phyloP scores from a whole-genome alignment of 352 stramenopile genomes.

The Pythium sp. region DNA sequence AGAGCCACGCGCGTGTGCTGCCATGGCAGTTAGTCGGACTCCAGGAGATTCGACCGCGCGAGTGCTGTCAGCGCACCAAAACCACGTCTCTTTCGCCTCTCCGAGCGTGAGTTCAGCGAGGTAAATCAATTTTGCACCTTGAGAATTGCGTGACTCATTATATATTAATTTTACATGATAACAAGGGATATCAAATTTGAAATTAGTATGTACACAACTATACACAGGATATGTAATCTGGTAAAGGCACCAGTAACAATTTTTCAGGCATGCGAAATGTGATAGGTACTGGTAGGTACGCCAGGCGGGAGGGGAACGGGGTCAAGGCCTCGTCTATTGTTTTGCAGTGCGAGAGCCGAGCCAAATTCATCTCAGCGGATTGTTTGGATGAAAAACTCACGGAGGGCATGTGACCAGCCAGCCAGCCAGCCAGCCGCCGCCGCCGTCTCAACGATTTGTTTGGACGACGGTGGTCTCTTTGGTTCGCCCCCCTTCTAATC shows the following conservation, averaged over 20 bases:
- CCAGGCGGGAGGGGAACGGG: too few species aligned
- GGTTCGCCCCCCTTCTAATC: not conserved
- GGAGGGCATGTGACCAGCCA: not conserved
- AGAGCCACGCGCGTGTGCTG: not conserved
- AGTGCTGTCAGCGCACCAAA: not conserved
- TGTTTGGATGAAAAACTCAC: conserved; percentile 1
- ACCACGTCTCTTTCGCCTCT: not conserved
- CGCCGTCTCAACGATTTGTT: conserved; percentile 7
- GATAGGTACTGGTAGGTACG: not conserved
- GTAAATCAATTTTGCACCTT: too few species aligned
- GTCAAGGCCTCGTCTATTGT: conserved; percentile 2
- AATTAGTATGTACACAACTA: not conserved
- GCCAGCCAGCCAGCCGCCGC: too few species aligned
- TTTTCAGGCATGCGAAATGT: conserved; percentile 1
- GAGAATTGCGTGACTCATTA: too few species aligned
- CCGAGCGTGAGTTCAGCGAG: not conserved
- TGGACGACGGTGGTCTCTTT: not conserved
- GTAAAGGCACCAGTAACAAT: not conserved
- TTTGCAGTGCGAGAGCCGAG: not conserved
- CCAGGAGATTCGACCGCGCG: too few species aligned
- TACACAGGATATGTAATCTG: not conserved
- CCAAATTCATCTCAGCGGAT: not conserved
- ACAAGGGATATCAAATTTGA: not conserved
- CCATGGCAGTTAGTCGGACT: not conserved
- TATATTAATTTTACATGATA: too few species aligned